Evolutionary conservation across 352 stramenopile genomes (phyloP), one percentile per base, ranked within the genome.

Genomic region (Phytopythium vexans): DNA sequence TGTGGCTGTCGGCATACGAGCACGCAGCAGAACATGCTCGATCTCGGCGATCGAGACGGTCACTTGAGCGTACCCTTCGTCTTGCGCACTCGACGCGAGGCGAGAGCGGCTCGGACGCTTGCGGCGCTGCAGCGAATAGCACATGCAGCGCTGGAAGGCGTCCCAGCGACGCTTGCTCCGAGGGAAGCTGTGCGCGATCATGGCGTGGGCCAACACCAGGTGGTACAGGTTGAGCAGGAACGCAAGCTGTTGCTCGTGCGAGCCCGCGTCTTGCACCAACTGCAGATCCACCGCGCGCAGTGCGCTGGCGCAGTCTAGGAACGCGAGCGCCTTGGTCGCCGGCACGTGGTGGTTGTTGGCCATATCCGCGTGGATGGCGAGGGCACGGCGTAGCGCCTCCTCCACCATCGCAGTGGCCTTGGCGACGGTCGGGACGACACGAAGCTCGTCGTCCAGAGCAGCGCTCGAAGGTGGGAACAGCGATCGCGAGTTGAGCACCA

Each of bases 181-280:
- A 4, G 77, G 76, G 42, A 82, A 87, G 2, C 79, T 79, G 52
- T 86, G 68, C 3, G 74, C 64, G 44, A 90, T 85, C 72, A 89
- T 88, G 9, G 80, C 82, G 49, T 94, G 84, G 5, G 80, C 78
- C 3, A 90, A 56, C n/a, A 94, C 58, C 1, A 70, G 66, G 45
- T 92, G 80, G 42, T 89, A 91, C 49, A 94, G 41, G 52, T 94
- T 94, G 45, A 94, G 60, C 42, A 86, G 92, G 42, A 94, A 91
- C 7, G 73, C 56, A 1, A 92, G 42, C 15, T 86, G 74, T 14
- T 87, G 66, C 60, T 94, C 84, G 27, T 92, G 78, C 4, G 66
- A 74, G 3, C 55, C 62, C 9, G 46, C 65, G 14, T 64, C 55
- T 9, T 86, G 58, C 2, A 91, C 39, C 0, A 54, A 34, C 8